Evolutionary conservation across 306 rosid genomes (phyloP).

Genomic region (Chamaecrista fasciculata): DNA sequence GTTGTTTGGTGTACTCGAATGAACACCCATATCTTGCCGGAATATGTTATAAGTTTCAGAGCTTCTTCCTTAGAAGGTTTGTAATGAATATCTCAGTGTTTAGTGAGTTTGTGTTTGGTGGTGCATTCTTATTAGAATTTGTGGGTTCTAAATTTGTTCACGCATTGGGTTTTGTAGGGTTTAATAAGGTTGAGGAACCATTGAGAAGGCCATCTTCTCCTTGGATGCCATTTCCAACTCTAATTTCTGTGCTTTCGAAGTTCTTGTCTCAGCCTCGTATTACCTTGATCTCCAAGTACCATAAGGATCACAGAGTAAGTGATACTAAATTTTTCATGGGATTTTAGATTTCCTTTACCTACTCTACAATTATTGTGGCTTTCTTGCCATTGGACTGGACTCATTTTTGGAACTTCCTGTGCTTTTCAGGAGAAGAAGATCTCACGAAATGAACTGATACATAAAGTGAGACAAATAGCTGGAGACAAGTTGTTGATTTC

Average conservation of each 20-base stretch:
- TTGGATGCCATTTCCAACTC: slow-evolving; percentile 77
- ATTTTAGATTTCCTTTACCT: not conserved
- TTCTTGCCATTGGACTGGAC: not conserved
- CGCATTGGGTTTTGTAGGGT: slow-evolving; percentile 34
- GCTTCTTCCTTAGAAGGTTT: slow-evolving; percentile 48
- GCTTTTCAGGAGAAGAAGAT: slow-evolving; percentile 54
- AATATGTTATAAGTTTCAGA: slow-evolving; percentile 66
- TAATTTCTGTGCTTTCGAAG: slow-evolving; percentile 71
- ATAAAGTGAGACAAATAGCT: slow-evolving; percentile 62
- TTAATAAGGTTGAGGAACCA: slow-evolving; percentile 36
- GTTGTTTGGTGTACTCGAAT: slow-evolving; percentile 66
- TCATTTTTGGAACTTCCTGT: not conserved
- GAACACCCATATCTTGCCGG: slow-evolving; percentile 88
- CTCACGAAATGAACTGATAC: slow-evolving; percentile 60
- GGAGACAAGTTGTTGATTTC: slow-evolving; percentile 71
- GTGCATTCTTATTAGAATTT: not conserved
- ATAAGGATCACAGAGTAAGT: slow-evolving; percentile 60
- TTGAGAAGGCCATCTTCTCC: slow-evolving; percentile 66
- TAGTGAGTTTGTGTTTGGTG: not conserved
- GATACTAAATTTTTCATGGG: not conserved
- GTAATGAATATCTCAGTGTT: not conserved
- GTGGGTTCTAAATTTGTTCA: not conserved
- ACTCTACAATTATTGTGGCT: not conserved
- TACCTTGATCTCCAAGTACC: slow-evolving; percentile 48
- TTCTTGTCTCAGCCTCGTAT: slow-evolving; percentile 42